A percentile compares a stretch with the other conserved stretches of the same genome.
Evolutionary conservation across 2,329 filamentous ascomycete genomes (phyloP).

Genomic region (Drechslerella dactyloides): DNA sequence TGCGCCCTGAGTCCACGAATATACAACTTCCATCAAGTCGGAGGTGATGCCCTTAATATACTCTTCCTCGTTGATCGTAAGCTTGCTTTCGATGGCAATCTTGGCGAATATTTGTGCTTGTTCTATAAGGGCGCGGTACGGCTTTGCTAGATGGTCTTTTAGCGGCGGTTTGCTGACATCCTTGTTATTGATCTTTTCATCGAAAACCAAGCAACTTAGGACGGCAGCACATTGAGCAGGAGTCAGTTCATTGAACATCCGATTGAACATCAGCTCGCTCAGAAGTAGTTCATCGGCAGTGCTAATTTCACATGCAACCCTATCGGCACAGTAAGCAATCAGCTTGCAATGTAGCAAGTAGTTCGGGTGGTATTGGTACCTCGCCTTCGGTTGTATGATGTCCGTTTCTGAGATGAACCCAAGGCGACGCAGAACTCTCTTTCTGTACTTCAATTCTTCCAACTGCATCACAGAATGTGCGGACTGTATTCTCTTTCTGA

Average conservation of each 20-base stretch:
- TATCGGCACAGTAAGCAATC: slow-evolving; percentile 18
- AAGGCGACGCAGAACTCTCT: slow-evolving; percentile 89
- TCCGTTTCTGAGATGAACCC: slow-evolving; percentile 95
- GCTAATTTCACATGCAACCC: slow-evolving; percentile 96
- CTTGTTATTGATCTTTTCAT: slow-evolving; percentile 78
- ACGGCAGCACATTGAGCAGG: slow-evolving; percentile 86
- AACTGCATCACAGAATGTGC: slow-evolving; percentile 89
- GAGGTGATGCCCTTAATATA: slow-evolving; percentile 89
- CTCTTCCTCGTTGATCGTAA: slow-evolving; percentile 85
- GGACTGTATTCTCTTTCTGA: slow-evolving; percentile 83
- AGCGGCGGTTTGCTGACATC: slow-evolving; percentile 67
- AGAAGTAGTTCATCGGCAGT: slow-evolving; percentile 94
- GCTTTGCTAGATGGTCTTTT: slow-evolving; percentile 83
- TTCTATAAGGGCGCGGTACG: slow-evolving; percentile 81
- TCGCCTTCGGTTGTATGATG: slow-evolving; percentile 94
- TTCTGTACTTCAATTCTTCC: slow-evolving; percentile 94
- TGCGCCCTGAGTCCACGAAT: slow-evolving; percentile 86
- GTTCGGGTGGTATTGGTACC: slow-evolving; percentile 36
- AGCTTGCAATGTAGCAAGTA: background rate
- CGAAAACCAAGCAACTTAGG: slow-evolving; percentile 94
- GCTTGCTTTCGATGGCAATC: slow-evolving; percentile 91
- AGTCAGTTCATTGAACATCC: slow-evolving; percentile 94
- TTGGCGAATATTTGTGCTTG: slow-evolving; percentile 90
- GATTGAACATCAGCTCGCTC: slow-evolving; percentile 90
- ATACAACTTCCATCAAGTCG: slow-evolving; percentile 96